Evolutionary conservation across 257 asterid genomes (phyloP), one percentile per base, ranked within the genome.

Genomic region (Parsonsia alboflavescens): DNA sequence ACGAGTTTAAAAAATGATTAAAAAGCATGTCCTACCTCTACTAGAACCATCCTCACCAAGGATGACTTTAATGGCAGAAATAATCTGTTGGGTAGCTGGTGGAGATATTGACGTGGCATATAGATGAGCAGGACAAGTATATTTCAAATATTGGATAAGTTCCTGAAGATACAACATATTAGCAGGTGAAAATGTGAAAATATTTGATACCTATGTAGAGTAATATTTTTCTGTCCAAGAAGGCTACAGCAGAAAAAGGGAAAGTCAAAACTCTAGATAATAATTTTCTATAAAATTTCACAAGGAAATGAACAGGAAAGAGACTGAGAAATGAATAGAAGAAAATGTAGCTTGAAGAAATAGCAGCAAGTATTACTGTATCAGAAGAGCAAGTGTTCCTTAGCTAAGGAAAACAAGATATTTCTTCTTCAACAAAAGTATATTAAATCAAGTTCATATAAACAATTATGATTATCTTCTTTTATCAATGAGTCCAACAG

Each of bases 31-130:
- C 82, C 61, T 78, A 91, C 99, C 98, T 90, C 99, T 85, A 82
- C 90, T 88, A 81, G 99, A 87, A 77, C 99, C 98, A 81, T 94
- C 99, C 81, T 94, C 99, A 80, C 99, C 99, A 79, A 89, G 96
- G 83, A 94, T 76, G 83, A 94, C 99, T 85, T 84, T 80, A 79
- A 94, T 80, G 72, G 99, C 80, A 80, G 99, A 94, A 53, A 94
- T 89, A 59, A 92, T 94, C 84, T 94, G 99, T 84, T 94, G 91
- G 56, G 96, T 96, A 76, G 96, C 93, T 63, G 99, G 99, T 58
- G 99, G 99, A 19, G 99, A 90, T 74, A 94, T 84, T 16, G 99
- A 92, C 58, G 99, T 92, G 73, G 97, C 99, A 84, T 94, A 94
- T 72, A 92, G 87, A 82, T 94, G 99, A 85, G 98, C 98, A 77